Base-by-base conservation (phyloP, 2,329 filamentous ascomycete genomes). In the Fusarium nematophilum region DNA sequence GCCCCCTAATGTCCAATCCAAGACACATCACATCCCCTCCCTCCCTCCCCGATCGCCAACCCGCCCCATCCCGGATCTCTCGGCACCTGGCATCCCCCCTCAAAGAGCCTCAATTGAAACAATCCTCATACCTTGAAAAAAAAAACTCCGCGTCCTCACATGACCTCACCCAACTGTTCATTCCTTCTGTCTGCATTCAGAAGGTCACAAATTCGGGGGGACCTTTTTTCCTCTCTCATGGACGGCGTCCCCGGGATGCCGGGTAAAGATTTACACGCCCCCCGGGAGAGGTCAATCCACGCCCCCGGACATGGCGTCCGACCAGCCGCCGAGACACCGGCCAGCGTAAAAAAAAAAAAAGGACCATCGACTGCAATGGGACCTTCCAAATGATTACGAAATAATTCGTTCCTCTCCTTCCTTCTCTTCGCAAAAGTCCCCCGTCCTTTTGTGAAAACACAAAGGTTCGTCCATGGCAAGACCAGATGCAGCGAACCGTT, bases 401-500 rank as follows among this genome's bases (percentile, higher is more conserved):
- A 26, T 50, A 56, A n/a, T n/a, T n/a, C 50, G 65, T 66, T n/a
- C n/a, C n/a, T n/a, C n/a, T n/a, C n/a, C n/a, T 62, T 60, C 54
- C 55, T 55, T 48, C 47, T 18, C 14, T 29, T 8, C 37, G 25
- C 65, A 67, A 67, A 67, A 66, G 65, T 68, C 43, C 65, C 62
- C 43, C n/a, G 23, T 46, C 40, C 42, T 40, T 34, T 40, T 53
- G 49, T 56, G 58, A 63, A 55, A 61, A 51, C 45, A 52, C 64
- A 64, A 59, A 60, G 53, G 60, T 26, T 39, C 44, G 37, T 49
- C 29, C 31, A 30, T 44, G 25, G 29, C 9, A 27, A 25, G 26
- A 30, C 37, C 18, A 37, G n/a, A 49, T 17, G 38, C 39, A 33
- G 37, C 44, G 42, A 66, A 57, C 54, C 52, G 34, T 43, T 56